Base-by-base conservation (phyloP, 2,329 filamentous ascomycete species). In the Penicillium sp. region DNA sequence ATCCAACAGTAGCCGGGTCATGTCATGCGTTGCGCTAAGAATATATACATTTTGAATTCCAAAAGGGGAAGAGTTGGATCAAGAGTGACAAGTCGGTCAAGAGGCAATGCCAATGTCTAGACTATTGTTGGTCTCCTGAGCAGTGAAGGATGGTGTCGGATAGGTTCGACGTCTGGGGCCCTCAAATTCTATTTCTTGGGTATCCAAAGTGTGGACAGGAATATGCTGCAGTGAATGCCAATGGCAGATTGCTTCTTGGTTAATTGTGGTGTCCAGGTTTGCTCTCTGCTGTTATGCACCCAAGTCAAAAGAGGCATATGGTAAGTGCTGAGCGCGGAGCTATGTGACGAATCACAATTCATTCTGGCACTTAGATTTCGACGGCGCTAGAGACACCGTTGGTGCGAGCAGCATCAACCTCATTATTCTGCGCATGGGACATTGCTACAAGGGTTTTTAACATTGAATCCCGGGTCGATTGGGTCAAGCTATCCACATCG, bases 401-500 rank as follows among this genome's bases (percentile, higher is more conserved):
- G 12, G 57, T 44, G 11, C 48, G 41, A 17, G 63, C 41, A 10
- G 51, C 36, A n/a, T 67, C 62, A 10, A 59, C 47, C 35, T 67
- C 61, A 16, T 55, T 41, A 22, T 58, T 40, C 10, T 69, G 52
- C 22, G 62, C 60, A n/a, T 69, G 57, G 28, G 72, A 73, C 61
- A 84, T 71, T 31, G 73, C 73, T 45, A 73, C 67, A 17, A 83
- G 62, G 49, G 73, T 88, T 61, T 82, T 80, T 60, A 92, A 81
- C 91, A 96, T 96, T 49, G 85, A 74, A 19, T 91, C 87, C 54
- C 87, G 83, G 2, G 88, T 90, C 51, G 81, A 82, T 53, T 81
- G 79, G 48, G 87, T 82, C 42, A 96, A 78, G 56, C 84, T 82
- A 63, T 94, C 88, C 50, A 96, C 90, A 71, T 96, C 91, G 50